Conservation (phyloP, 1,284 basidiomycete species). For the Leccinum olivaceoglutinosum region DNA sequence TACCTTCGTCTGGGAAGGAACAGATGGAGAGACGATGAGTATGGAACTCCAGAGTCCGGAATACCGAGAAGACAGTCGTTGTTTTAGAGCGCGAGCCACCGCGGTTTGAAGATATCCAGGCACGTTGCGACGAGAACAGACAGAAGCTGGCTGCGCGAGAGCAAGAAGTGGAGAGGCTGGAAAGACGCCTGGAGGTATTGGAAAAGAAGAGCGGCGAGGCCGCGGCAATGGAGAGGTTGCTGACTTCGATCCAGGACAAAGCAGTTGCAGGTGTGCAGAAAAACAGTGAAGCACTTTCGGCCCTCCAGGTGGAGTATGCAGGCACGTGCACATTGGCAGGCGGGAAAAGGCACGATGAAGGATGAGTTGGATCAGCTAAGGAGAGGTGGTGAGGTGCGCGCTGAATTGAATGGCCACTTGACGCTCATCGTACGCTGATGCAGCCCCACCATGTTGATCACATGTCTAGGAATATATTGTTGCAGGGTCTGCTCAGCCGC, state of each 20-base stretch:
- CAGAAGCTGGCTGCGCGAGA: constrained; percentile 39
- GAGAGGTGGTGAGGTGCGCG: constrained; percentile 31
- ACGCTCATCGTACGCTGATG: constrained; percentile 19
- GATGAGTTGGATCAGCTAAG: constrained; percentile 40
- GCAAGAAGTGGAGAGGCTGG: constrained; percentile 41
- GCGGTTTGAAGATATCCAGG: constrained; percentile 49
- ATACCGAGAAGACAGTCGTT: constrained; percentile 55
- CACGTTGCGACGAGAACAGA: constrained; percentile 47
- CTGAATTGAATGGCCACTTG: constrained; percentile 45
- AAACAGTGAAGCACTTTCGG: constrained; percentile 46
- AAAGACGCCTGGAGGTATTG: constrained; percentile 39
- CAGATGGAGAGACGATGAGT: constrained; percentile 54
- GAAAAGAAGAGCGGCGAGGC: constrained; percentile 42
- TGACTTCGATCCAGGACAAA: constrained; percentile 33
- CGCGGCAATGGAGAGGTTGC: constrained; percentile 35
- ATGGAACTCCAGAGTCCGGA: constrained; percentile 50
- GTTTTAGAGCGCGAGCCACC: constrained; percentile 59
- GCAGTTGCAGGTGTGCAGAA: constrained; percentile 34
- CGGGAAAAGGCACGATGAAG: constrained; percentile 36
- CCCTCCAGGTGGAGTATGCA: constrained; percentile 43
- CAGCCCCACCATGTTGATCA: constrained; percentile 42
- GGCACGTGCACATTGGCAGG: too few species aligned
- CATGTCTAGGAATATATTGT: constrained; percentile 44
- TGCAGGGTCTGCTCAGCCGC: constrained; percentile 42
- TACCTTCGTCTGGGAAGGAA: constrained; percentile 54